Evolutionary conservation across 768 basidiomycete genomes (phyloP).

Genomic region (Collybia mongolica): DNA sequence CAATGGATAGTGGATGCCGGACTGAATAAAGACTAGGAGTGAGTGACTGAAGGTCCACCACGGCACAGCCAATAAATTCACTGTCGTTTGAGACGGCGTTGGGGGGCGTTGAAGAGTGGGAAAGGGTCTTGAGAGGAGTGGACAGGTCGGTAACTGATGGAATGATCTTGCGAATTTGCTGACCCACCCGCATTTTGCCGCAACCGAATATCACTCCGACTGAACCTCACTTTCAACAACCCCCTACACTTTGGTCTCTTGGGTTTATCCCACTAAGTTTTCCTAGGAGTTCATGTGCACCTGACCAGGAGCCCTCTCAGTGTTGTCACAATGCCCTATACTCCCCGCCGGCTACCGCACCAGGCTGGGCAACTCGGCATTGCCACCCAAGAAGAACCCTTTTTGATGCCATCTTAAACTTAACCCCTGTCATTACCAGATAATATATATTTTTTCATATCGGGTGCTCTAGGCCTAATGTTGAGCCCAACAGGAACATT

Average conservation of each 20-base stretch:
- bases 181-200: slow-evolving; percentile 22
- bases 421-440: too few relatives aligned
- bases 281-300: too few relatives aligned
- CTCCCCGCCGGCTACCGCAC: too few relatives aligned
- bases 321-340: too few relatives aligned
- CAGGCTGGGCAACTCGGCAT: too few relatives aligned
- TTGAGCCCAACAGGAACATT: too few relatives aligned
- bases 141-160: slow-evolving; percentile 21
- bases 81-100: slow-evolving; percentile 22
- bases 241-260: neutral
- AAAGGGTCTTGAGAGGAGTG: slow-evolving; percentile 17
- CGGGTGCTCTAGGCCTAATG: too few relatives aligned
- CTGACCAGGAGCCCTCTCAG: too few relatives aligned
- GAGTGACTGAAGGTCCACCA: slow-evolving; percentile 4
- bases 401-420: too few relatives aligned
- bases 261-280: neutral
- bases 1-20: neutral
- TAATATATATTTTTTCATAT: too few relatives aligned
- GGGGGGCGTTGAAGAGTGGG: slow-evolving; percentile 21
- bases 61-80: slow-evolving; percentile 10
- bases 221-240: slow-evolving; percentile 1
- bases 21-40: neutral
- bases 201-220: slow-evolving; percentile 12
- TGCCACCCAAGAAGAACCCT: too few relatives aligned
- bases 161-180: slow-evolving; percentile 22